These are phyloP conservation scores for Phytophthora foliorum DNA, from an alignment of 352 stramenopile genomes.

Conservation along the genomic window DNA sequence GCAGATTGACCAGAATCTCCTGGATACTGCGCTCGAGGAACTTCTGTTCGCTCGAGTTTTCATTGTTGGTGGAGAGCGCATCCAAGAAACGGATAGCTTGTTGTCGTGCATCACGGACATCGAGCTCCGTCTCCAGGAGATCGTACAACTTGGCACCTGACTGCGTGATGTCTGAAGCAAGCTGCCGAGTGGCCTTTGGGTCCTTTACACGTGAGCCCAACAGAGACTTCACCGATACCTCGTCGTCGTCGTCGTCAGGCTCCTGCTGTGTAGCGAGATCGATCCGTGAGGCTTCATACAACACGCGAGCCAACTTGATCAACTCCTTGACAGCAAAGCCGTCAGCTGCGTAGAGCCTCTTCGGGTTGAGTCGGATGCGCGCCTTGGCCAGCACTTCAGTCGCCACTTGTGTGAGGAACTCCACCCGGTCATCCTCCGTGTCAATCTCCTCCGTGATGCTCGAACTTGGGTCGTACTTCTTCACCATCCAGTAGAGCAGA, in stretches of 20 bases:
- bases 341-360: constrained; percentile 97
- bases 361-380: constrained; percentile 94
- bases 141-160: constrained; percentile 93
- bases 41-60: constrained; percentile 88
- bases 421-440: constrained; percentile 95
- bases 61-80: constrained; percentile 84
- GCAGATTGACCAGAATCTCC: constrained; percentile 72
- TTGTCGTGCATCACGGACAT: constrained; percentile 83
- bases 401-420: constrained; percentile 93
- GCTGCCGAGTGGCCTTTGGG: constrained; percentile 89
- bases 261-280: constrained; percentile 63
- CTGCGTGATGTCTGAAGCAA: constrained; percentile 96
- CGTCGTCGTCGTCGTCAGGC: constrained; percentile 76
- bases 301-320: constrained; percentile 94
- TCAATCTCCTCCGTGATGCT: constrained; percentile 94
- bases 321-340: constrained; percentile 95
- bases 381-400: constrained; percentile 90
- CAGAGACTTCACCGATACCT: constrained; percentile 75
- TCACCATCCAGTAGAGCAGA: constrained; percentile 98
- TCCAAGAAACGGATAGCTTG: constrained; percentile 95
- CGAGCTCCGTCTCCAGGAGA: constrained; percentile 92
- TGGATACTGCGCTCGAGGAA: constrained; percentile 90
- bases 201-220: constrained; percentile 87
- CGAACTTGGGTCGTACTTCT: constrained; percentile 91
- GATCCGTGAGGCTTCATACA: constrained; percentile 92